These are phyloP conservation scores for Filosporella fistucella DNA, from an alignment of 495 filamentous ascomycete species.

Conservation along the genomic window DNA sequence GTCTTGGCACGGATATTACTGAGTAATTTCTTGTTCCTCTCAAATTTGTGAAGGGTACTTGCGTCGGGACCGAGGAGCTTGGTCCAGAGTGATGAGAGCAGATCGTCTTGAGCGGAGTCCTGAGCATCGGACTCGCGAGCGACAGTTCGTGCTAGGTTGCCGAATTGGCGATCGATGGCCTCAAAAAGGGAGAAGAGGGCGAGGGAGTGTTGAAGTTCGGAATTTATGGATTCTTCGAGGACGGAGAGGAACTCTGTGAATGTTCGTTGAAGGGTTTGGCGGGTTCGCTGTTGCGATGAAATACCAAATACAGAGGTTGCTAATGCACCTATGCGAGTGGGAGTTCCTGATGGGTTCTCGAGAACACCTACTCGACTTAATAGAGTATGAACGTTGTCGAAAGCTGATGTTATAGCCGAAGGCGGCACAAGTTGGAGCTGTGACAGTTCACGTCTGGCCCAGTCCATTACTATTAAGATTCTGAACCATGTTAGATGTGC, in stretches of 20 bases:
- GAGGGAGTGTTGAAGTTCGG: conserved; percentile 70
- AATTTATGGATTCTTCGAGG: conserved; percentile 82
- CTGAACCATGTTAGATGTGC: conserved; percentile 28
- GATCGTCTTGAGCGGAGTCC: conserved; percentile 70
- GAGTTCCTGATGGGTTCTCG: conserved; percentile 55
- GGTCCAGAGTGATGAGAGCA: conserved; percentile 82
- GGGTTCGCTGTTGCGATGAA: conserved; percentile 73
- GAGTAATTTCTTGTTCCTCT: conserved; percentile 75
- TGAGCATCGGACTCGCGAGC: conserved; percentile 75
- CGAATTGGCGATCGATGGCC: conserved; percentile 80
- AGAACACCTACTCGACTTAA: conserved; percentile 64
- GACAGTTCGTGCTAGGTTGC: conserved; percentile 82
- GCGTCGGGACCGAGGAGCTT: conserved; percentile 72
- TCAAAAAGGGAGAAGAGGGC: conserved; percentile 81
- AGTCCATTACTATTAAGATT: conserved; percentile 91
- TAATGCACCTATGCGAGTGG: conserved; percentile 61
- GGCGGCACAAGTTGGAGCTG: conserved; percentile 44
- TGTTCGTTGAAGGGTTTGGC: conserved; percentile 71
- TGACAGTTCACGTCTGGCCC: conserved; percentile 77
- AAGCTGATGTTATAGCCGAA: conserved; percentile 54
- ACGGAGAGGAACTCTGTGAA: conserved; percentile 85
- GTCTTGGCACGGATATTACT: conserved; percentile 74
- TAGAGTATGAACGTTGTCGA: conserved; percentile 76
- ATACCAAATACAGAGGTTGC: conserved; percentile 72
- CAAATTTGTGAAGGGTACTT: conserved; percentile 72